Evolutionary conservation across 345 rosid species (phyloP).

Genomic region (Eucalyptus cloeziana): DNA sequence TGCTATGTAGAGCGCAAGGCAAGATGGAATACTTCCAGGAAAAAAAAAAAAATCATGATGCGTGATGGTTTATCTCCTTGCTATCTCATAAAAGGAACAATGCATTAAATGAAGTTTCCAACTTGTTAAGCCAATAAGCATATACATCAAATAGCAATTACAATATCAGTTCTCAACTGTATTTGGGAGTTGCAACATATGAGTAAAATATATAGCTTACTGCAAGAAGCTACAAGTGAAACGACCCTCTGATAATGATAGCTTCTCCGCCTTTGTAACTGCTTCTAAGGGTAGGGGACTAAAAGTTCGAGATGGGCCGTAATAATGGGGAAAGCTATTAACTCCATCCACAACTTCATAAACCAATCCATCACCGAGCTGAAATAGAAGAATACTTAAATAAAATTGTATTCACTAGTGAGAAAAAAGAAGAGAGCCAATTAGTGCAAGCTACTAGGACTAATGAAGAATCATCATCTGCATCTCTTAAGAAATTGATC

Average conservation of each 20-base stretch:
- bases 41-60: not conserved
- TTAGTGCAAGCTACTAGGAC: not conserved
- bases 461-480: not conserved
- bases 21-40: not conserved
- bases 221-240: constrained; percentile 62
- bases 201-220: not conserved
- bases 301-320: constrained; percentile 60
- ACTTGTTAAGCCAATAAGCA: not conserved
- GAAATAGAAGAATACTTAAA: not conserved
- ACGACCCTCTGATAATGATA: constrained; percentile 31
- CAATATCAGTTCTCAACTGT: not conserved
- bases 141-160: not conserved
- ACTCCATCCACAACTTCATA: constrained; percentile 67
- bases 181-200: not conserved
- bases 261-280: constrained; percentile 65
- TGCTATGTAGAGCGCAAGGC: not conserved
- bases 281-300: constrained; percentile 55
- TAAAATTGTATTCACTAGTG: not conserved
- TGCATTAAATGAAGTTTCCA: not conserved
- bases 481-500: not conserved
- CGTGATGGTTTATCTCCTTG: not conserved
- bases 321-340: constrained; percentile 82
- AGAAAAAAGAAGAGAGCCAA: not conserved
- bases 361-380: constrained; percentile 83
- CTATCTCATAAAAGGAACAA: not conserved